Percentiles rank a stretch among this genome's conserved stretches.
Conservation (phyloP, 2,329 filamentous ascomycete genomes). For the Neofusicoccum laricinum region DNA sequence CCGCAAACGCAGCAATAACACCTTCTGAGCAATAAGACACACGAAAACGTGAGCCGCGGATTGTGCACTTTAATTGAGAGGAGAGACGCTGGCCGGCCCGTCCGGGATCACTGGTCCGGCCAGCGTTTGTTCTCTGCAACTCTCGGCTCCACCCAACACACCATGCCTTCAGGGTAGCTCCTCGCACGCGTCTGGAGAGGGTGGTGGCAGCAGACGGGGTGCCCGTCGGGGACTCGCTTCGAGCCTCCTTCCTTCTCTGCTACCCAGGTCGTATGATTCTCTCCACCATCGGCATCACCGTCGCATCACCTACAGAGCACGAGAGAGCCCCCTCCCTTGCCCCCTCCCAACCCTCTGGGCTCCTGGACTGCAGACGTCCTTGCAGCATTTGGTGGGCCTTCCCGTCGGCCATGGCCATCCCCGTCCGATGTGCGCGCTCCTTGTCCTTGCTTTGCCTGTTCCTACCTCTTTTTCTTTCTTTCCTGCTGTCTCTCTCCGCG, state of each 20-base stretch:
- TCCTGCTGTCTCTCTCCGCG: too few relatives aligned
- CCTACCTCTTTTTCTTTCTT: too few relatives aligned
- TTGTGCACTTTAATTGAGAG: neutral
- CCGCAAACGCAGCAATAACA: neutral
- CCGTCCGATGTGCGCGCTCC: too few relatives aligned
- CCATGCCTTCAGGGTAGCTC: neutral
- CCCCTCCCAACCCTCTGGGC: too few relatives aligned
- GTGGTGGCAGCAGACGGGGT: neutral
- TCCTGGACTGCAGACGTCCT: too few relatives aligned
- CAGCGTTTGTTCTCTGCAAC: too few relatives aligned
- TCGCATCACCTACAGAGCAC: too few relatives aligned
- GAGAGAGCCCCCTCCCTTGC: too few relatives aligned
- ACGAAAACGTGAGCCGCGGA: neutral
- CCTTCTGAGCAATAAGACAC: neutral
- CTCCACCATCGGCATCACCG: neutral
- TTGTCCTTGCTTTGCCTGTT: neutral
- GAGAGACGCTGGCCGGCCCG: neutral
- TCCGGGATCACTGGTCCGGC: too few relatives aligned
- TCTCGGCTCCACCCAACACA: too few relatives aligned
- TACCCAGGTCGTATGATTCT: conserved; percentile 2
- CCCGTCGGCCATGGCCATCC: too few relatives aligned
- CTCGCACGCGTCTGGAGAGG: neutral
- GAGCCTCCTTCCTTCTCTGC: neutral
- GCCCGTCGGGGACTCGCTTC: neutral
- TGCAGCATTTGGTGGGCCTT: too few relatives aligned